phyloP scores from a whole-genome alignment of 2,329 filamentous ascomycete species.

The Dactylellina haptotyla region DNA sequence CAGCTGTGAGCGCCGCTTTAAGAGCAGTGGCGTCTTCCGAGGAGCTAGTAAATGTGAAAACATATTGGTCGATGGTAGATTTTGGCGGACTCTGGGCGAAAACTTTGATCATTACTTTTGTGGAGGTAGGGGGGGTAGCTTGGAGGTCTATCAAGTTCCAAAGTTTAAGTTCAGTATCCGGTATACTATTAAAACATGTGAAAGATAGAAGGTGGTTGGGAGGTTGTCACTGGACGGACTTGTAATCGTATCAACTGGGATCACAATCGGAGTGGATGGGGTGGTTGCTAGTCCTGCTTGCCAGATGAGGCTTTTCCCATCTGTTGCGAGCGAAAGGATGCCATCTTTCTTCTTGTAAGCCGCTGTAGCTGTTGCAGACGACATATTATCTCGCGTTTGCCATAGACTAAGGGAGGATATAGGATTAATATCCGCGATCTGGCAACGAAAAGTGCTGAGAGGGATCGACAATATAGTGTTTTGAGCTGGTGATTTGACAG shows the following conservation, averaged over 20 bases:
- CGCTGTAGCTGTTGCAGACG: slow-evolving; percentile 72
- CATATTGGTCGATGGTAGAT: slow-evolving; percentile 69
- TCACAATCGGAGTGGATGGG: slow-evolving; percentile 68
- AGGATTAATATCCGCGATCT: neutral
- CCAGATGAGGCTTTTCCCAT: slow-evolving; percentile 82
- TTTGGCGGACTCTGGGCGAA: slow-evolving; percentile 68
- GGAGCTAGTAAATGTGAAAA: slow-evolving; percentile 88
- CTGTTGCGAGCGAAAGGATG: slow-evolving; percentile 76
- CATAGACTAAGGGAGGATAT: neutral
- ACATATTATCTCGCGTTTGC: slow-evolving; percentile 65
- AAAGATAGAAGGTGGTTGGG: neutral
- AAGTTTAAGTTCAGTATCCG: neutral
- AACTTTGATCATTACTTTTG: slow-evolving; percentile 94
- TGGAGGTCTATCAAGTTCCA: slow-evolving; percentile 73
- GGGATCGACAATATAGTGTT: no score
- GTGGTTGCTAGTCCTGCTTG: slow-evolving; percentile 70
- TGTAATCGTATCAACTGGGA: slow-evolving; percentile 79
- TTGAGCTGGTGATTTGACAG: no score
- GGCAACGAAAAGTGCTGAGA: no score
- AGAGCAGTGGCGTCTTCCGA: slow-evolving; percentile 84
- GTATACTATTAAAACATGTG: no score
- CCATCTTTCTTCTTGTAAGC: slow-evolving; percentile 98
- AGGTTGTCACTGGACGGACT: slow-evolving; percentile 74
- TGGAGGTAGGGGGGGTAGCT: slow-evolving; percentile 85
- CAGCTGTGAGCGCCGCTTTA: slow-evolving; percentile 80